Conservation (phyloP, 805 yeast species). For the Sungouiella thailandica region DNA sequence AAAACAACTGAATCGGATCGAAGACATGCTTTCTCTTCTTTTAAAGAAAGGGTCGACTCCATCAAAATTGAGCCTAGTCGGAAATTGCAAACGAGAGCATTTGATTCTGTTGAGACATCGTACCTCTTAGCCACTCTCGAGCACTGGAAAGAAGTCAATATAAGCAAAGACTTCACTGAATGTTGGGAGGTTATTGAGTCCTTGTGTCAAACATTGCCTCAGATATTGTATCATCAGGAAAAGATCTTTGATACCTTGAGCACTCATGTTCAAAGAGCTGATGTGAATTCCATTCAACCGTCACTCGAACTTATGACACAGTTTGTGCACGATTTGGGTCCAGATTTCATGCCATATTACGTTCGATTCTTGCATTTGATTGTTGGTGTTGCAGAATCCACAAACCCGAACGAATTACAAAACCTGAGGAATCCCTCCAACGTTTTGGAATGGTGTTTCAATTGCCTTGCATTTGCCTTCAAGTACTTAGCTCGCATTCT, state of each 20-base stretch:
- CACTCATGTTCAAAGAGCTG: slow-evolving; percentile 47
- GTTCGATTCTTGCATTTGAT: slow-evolving; percentile 47
- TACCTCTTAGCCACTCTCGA: slow-evolving; percentile 74
- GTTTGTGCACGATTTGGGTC: slow-evolving; percentile 87
- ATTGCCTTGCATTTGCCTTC: slow-evolving; percentile 80
- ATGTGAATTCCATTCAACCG: slow-evolving; percentile 73
- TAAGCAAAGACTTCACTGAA: slow-evolving; percentile 64
- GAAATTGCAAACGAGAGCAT: slow-evolving; percentile 52
- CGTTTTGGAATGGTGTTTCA: slow-evolving; percentile 78
- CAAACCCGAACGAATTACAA: slow-evolving; percentile 44
- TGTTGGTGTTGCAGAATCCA: slow-evolving; percentile 38
- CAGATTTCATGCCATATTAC: slow-evolving; percentile 79
- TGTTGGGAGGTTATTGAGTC: slow-evolving; percentile 54
- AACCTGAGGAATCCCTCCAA: slow-evolving; percentile 52
- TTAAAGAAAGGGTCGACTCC: slow-evolving; percentile 78
- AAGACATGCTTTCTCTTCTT: slow-evolving; percentile 63
- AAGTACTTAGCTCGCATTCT: slow-evolving; percentile 73
- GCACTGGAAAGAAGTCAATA: slow-evolving; percentile 84
- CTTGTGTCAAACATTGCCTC: slow-evolving; percentile 68
- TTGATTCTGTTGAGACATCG: slow-evolving; percentile 69
- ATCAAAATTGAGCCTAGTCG: slow-evolving; percentile 74
- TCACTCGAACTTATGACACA: slow-evolving; percentile 72
- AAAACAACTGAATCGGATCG: slow-evolving; percentile 48
- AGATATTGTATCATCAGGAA: slow-evolving; percentile 65
- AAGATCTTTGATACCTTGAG: slow-evolving; percentile 50